Evolutionary conservation across 108 stramenopile species (phyloP).

Genomic region (Poteriospumella lacustris): DNA sequence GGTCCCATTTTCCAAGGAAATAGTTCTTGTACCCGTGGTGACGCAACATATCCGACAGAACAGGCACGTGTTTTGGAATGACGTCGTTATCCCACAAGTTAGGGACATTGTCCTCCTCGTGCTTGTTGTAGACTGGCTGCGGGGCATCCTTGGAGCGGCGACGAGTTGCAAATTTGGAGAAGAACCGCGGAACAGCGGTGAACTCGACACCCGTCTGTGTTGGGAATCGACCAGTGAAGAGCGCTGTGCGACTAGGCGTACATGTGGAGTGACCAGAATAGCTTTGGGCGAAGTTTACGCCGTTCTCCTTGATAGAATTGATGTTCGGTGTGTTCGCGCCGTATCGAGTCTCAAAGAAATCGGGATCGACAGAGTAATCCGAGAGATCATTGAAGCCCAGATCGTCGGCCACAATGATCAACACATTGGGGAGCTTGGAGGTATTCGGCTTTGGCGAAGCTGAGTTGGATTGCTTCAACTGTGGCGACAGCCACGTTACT

Average conservation of each 20-base stretch:
- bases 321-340: conserved; percentile 15
- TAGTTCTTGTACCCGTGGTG: not conserved
- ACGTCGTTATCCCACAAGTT: no score
- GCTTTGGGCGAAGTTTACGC: not conserved
- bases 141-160: no score
- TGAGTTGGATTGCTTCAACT: no score
- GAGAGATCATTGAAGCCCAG: conserved; percentile 22
- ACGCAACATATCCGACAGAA: no score
- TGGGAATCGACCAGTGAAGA: not conserved
- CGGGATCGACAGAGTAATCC: no score
- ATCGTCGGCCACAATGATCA: conserved; percentile 22
- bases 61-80: no score
- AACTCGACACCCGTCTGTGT: conserved; percentile 14
- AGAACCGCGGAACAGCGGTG: not conserved
- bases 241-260: not conserved
- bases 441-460: no score
- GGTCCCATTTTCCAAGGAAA: conserved; percentile 15
- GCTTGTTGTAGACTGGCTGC: no score
- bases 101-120: no score
- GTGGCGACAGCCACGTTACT: no score
- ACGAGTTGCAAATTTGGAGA: not conserved
- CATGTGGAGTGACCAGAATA: conserved; percentile 28
- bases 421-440: conserved; percentile 17
- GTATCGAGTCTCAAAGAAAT: no score
- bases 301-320: not conserved